A percentile compares a stretch with the other conserved stretches of the same genome.
phyloP scores from a whole-genome alignment of 1,284 basidiomycete species.

The Schizophyllum amplum region DNA sequence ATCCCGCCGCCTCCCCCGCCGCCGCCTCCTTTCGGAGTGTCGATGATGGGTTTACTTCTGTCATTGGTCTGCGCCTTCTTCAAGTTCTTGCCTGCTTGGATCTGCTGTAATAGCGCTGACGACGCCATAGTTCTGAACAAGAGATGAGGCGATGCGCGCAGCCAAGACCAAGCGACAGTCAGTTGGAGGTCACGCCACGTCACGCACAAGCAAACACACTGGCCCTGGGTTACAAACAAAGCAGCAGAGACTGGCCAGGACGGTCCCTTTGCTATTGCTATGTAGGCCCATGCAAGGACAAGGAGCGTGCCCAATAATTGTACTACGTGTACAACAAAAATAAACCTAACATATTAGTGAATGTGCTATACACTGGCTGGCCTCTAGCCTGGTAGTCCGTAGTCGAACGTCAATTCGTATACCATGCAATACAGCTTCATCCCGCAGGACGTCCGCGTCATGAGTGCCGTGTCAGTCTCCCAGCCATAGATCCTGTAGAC shows the following conservation, averaged over 20 bases:
- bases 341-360: no score
- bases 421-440: no score
- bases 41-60: conserved; percentile 65
- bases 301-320: no score
- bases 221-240: no score
- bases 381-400: no score
- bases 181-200: neutral
- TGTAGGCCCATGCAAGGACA: no score
- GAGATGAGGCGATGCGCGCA: neutral
- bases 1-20: conserved; percentile 32
- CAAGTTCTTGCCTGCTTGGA: conserved; percentile 71
- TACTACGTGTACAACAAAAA: no score
- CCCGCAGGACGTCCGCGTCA: neutral
- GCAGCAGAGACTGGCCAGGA: no score
- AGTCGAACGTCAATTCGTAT: no score
- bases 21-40: conserved; percentile 37
- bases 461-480: neutral
- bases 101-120: conserved; percentile 63
- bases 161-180: neutral
- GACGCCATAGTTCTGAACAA: conserved; percentile 46
- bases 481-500: neutral
- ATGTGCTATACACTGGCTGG: no score
- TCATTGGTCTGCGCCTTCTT: conserved; percentile 82
- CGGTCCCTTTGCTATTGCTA: no score
- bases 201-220: neutral